phyloP scores from a whole-genome alignment of 1,284 basidiomycete species.

The Naganishia liquefaciens region DNA sequence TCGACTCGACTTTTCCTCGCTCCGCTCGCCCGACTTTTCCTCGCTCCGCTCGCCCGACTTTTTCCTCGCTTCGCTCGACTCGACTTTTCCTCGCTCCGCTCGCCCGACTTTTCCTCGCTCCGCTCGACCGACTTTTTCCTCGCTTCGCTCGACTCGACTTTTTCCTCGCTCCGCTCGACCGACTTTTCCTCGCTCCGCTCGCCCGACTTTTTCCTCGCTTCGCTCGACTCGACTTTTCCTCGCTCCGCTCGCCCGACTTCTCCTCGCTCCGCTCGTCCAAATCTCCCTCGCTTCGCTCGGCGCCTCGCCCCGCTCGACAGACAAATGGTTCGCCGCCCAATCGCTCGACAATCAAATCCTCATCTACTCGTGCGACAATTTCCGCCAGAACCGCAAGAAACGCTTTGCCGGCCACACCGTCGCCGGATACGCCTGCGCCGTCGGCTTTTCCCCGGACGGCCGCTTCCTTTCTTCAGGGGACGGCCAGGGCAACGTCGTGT shows the following conservation, averaged over 20 bases:
- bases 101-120: no score
- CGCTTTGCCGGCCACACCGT: constrained; percentile 94
- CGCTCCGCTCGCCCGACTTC: constrained; percentile 31
- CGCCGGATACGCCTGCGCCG: constrained; percentile 93
- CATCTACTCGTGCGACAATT: constrained; percentile 88
- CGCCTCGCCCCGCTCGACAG: constrained; percentile 54
- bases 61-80: neutral
- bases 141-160: neutral
- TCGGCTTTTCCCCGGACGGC: constrained; percentile 96
- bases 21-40: constrained; percentile 26
- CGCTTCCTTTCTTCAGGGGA: constrained; percentile 95
- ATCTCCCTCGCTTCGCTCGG: constrained; percentile 23
- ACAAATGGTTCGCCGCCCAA: constrained; percentile 95
- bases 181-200: neutral
- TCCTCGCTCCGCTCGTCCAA: constrained; percentile 26
- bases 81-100: neutral
- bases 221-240: neutral
- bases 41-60: constrained; percentile 18
- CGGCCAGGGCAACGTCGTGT: constrained; percentile 89
- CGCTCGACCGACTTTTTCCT: neutral
- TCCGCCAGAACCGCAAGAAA: constrained; percentile 97
- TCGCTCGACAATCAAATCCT: constrained; percentile 98
- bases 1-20: constrained; percentile 32
- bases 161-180: neutral
- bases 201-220: no score